Evolutionary conservation across 805 yeast species (phyloP).

Genomic region (Saccharomycopsis sp.): DNA sequence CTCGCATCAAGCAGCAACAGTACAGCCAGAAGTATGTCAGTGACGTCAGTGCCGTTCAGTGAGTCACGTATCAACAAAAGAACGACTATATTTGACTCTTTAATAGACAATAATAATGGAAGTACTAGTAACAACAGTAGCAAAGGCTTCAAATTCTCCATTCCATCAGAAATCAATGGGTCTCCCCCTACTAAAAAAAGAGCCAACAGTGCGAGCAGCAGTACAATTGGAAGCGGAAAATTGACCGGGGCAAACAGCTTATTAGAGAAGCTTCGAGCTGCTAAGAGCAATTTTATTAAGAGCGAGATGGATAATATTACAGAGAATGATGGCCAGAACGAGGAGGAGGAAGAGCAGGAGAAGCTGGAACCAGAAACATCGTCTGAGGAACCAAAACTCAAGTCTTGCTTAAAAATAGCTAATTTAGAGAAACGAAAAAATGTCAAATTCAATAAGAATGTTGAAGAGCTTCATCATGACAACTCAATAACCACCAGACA

Average conservation of each 20-base stretch:
- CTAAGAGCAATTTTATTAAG: background rate
- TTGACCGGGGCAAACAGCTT: background rate
- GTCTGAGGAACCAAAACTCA: background rate
- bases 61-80: background rate
- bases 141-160: background rate
- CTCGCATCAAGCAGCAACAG: background rate
- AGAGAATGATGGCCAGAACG: background rate
- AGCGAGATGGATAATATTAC: background rate
- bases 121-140: background rate
- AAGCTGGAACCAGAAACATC: background rate
- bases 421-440: background rate
- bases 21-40: background rate
- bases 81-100: background rate
- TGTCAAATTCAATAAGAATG: background rate
- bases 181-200: background rate
- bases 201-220: background rate
- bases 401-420: background rate
- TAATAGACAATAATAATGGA: background rate
- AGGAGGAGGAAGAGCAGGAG: background rate
- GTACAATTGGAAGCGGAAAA: background rate
- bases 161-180: background rate
- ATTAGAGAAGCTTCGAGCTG: background rate
- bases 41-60: background rate
- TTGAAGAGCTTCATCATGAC: background rate
- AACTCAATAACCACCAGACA: background rate